phyloP scores from a whole-genome alignment of 805 yeast genomes.

The Wickerhamiella sergipiensis region DNA sequence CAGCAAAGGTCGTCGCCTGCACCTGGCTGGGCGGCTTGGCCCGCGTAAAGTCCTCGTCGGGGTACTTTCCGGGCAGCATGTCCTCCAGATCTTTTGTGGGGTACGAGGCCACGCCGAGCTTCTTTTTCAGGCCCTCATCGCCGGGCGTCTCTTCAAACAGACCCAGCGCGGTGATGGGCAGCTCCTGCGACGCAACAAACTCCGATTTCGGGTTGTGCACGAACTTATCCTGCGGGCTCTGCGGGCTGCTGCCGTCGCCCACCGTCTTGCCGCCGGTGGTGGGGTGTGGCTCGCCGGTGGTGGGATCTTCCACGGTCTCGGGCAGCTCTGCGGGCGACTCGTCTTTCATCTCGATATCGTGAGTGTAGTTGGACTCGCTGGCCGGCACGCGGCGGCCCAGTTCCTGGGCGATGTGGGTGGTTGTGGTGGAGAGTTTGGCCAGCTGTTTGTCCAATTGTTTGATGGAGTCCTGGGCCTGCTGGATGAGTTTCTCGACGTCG shows the following conservation, averaged over 20 bases:
- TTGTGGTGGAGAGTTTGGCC: conserved; percentile 13
- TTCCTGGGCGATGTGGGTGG: conserved; percentile 14
- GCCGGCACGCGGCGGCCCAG: conserved; percentile 2
- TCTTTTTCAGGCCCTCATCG: conserved; percentile 56
- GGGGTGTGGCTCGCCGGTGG: neutral
- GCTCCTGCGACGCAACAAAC: conserved; percentile 54
- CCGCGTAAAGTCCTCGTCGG: conserved; percentile 72
- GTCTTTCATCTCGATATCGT: neutral
- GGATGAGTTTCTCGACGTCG: conserved; percentile 14
- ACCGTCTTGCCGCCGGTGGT: neutral
- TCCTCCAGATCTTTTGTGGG: conserved; percentile 67
- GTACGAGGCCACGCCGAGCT: conserved; percentile 81
- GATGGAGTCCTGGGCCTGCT: conserved; percentile 15
- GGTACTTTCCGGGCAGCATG: conserved; percentile 75
- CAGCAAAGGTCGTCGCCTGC: conserved; percentile 74
- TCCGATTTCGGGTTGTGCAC: conserved; percentile 61
- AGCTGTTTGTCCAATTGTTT: conserved; percentile 13
- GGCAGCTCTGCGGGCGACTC: neutral
- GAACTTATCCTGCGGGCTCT: conserved; percentile 11
- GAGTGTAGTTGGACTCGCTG: neutral
- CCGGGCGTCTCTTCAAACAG: conserved; percentile 59
- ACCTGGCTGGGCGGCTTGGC: conserved; percentile 83
- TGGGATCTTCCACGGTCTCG: neutral
- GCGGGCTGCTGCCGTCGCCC: neutral
- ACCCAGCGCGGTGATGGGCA: conserved; percentile 56